Evolutionary conservation across 1,139 yeast genomes (phyloP).

Genomic region (Citeromyces siamensis): DNA sequence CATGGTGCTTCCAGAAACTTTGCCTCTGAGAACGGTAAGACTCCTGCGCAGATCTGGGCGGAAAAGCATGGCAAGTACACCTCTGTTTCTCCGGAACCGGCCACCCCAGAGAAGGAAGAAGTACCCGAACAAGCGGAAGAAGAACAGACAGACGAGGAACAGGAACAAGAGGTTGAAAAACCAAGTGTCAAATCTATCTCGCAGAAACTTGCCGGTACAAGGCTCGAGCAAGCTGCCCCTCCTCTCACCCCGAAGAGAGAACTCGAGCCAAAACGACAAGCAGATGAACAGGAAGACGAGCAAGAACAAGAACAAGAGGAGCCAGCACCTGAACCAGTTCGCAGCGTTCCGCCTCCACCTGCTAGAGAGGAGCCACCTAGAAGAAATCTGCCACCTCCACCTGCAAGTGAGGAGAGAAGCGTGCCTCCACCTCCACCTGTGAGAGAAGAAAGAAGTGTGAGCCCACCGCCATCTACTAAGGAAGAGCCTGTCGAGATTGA

Average conservation of each 20-base stretch:
- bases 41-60: conserved; percentile 96
- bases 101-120: conserved; percentile 4
- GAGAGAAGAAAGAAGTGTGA: conserved; percentile 16
- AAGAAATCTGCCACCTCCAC: conserved; percentile 17
- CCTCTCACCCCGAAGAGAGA: conserved; percentile 12
- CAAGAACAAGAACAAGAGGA: conserved; percentile 10
- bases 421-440: conserved; percentile 11
- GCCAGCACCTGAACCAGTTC: conserved; percentile 7
- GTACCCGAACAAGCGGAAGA: conserved; percentile 9
- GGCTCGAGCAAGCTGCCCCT: conserved; percentile 6
- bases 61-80: conserved; percentile 62
- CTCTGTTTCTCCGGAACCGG: conserved; percentile 4
- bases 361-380: conserved; percentile 11
- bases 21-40: conserved; percentile 67
- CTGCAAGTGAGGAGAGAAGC: conserved; percentile 8
- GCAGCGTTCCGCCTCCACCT: conserved; percentile 8
- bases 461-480: conserved; percentile 12
- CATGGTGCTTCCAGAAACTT: conserved; percentile 62
- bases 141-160: conserved; percentile 14
- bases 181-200: conserved; percentile 3
- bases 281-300: conserved; percentile 15
- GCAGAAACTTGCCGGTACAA: conserved; percentile 7
- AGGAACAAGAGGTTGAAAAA: conserved; percentile 15
- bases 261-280: conserved; percentile 18
- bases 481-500: conserved; percentile 8